Base-by-base conservation (phyloP, 1,139 yeast species). In the Saccharomyces hybrid region DNA sequence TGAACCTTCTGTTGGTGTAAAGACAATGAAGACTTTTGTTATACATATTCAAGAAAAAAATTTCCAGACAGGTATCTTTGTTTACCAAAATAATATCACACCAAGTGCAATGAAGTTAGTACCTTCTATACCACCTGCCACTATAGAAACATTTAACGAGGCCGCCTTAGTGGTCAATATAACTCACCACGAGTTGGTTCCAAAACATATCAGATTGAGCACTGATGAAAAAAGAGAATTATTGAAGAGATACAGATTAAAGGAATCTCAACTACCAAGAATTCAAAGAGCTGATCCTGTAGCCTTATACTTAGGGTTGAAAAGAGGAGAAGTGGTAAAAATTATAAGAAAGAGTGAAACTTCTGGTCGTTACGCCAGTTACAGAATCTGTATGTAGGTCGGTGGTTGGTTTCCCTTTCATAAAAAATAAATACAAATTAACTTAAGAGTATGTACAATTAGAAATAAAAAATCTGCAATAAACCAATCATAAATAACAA, bases 201-300 rank as follows among this genome's bases (percentile, higher is more conserved):
- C 99, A 56, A 88, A 86, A 70, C 99, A 93, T 73, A 80, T 91
- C 59, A 82, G 88, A 66, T 80, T 93, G 63, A 82, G 93, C 52
- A 80, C 76, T 55, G 88, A 78, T 16, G 99, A 93, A 72, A 93
- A 93, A 81, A 84, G 80, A 70, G 95, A 90, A 68, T 78, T 93
- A 65, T 79, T 93, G 70, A 86, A 83, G 64, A 83, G 96, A 75
- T 95, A 95, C 74, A 80, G 98, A 74, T 80, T 93, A 69, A 93
- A 93, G 73, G 99, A 93, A 73, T 84, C 95, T 16, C 99, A 93
- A 75, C 79, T 93, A 67, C 99, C 99, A 51, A 82, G 99, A 71
- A 86, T 93, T 63, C 99, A 93, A 76, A 81, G 96, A 65, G 97
- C 91, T 70, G 99, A 93, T 70, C 99, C 99, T 1, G 98, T 93